Evolutionary conservation across 768 basidiomycete genomes (phyloP).

Genomic region (Leccinum subtestaceum): DNA sequence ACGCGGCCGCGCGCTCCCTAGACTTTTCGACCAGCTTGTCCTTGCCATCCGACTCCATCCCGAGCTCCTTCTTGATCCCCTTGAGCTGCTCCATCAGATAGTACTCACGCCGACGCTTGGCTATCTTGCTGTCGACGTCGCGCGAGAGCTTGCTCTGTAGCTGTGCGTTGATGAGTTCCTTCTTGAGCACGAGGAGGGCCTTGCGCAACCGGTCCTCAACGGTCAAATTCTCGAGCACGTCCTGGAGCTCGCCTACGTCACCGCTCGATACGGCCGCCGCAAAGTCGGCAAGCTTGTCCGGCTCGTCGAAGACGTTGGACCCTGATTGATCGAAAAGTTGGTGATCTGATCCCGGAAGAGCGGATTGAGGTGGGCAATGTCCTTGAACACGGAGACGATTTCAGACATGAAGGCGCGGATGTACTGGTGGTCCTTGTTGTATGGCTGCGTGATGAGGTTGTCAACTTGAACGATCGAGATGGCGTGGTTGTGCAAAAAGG

Average conservation of each 20-base stretch:
- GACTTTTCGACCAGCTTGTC: constrained; percentile 93
- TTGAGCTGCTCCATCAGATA: constrained; percentile 97
- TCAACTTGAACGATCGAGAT: constrained; percentile 88
- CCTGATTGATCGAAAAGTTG: constrained; percentile 91
- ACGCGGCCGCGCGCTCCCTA: constrained; percentile 71
- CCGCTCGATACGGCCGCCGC: constrained; percentile 93
- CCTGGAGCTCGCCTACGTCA: constrained; percentile 88
- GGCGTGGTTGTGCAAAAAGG: constrained; percentile 75
- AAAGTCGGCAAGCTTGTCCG: constrained; percentile 95
- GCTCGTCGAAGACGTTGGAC: constrained; percentile 94
- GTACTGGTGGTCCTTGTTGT: constrained; percentile 91
- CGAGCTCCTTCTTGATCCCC: constrained; percentile 93
- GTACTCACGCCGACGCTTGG: constrained; percentile 90
- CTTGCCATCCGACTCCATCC: constrained; percentile 94
- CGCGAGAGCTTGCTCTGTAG: constrained; percentile 88
- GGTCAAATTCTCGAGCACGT: constrained; percentile 81
- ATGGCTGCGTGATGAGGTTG: constrained; percentile 78
- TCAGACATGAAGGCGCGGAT: constrained; percentile 95
- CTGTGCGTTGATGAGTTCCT: constrained; percentile 96
- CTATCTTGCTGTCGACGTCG: constrained; percentile 93
- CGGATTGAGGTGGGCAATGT: constrained; percentile 94
- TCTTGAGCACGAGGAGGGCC: constrained; percentile 90
- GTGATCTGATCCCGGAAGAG: constrained; percentile 98
- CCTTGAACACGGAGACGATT: constrained; percentile 96
- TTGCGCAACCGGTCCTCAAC: constrained; percentile 92